Evolutionary conservation across 768 basidiomycete genomes (phyloP).

Genomic region (Lanmaoa pseudosensibilis): DNA sequence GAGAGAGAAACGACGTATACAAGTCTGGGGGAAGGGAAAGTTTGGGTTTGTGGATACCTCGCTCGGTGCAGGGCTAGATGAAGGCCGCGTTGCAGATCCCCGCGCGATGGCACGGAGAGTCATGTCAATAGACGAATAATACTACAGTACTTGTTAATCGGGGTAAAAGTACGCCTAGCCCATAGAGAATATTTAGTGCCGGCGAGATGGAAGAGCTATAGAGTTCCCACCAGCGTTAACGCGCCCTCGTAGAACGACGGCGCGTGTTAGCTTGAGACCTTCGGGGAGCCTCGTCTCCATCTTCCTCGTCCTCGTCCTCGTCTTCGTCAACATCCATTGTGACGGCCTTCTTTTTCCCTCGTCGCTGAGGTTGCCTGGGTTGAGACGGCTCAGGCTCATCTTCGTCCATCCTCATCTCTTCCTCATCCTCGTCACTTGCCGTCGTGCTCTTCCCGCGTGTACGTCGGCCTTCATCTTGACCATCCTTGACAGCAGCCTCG

Average conservation of each 20-base stretch:
- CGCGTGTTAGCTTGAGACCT: constrained; percentile 17
- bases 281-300: constrained; percentile 21
- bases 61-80: constrained; percentile 34
- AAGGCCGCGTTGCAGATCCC: constrained; percentile 42
- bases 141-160: constrained; percentile 22
- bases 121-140: constrained; percentile 28
- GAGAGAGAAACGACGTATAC: constrained; percentile 60
- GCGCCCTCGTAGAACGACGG: constrained; percentile 22
- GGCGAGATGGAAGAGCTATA: neutral
- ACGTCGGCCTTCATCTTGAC: constrained; percentile 50
- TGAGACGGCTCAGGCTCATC: constrained; percentile 36
- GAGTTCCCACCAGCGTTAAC: constrained; percentile 10
- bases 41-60: constrained; percentile 77
- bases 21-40: constrained; percentile 83
- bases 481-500: constrained; percentile 64
- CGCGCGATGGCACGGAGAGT: constrained; percentile 13
- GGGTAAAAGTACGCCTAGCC: constrained; percentile 11
- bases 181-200: constrained; percentile 7
- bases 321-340: constrained; percentile 49
- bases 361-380: constrained; percentile 27
- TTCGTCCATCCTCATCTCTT: constrained; percentile 37
- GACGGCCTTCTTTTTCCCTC: constrained; percentile 30
- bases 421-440: constrained; percentile 43
- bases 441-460: constrained; percentile 35
- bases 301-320: constrained; percentile 37